Percentiles rank a stretch among this genome's conserved stretches.
Conservation (phyloP, 805 yeast genomes). For the Kazachstania africana region DNA sequence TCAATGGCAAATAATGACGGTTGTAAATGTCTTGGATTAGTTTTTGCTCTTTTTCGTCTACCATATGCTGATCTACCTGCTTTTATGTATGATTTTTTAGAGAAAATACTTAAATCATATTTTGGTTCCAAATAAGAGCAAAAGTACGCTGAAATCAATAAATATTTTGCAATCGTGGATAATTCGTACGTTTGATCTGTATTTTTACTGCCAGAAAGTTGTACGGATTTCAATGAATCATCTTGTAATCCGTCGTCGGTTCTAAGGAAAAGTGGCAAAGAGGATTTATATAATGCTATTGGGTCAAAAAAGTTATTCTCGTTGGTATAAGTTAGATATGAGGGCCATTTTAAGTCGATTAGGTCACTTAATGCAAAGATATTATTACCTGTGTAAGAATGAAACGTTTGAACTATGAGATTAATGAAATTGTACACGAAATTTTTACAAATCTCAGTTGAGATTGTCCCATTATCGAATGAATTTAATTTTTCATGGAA, state of each 20-base stretch:
- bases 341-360: slow-evolving; percentile 23
- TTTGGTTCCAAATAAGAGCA: slow-evolving; percentile 69
- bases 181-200: slow-evolving; percentile 31
- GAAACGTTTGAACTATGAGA: slow-evolving; percentile 22
- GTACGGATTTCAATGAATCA: slow-evolving; percentile 5
- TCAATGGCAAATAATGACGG: slow-evolving; percentile 70
- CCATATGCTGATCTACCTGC: slow-evolving; percentile 33
- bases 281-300: slow-evolving; percentile 21
- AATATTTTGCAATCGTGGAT: slow-evolving; percentile 50
- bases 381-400: slow-evolving; percentile 25
- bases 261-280: slow-evolving; percentile 18
- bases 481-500: slow-evolving; percentile 5
- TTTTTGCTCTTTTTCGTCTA: slow-evolving; percentile 33
- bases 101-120: slow-evolving; percentile 58
- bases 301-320: slow-evolving; percentile 15
- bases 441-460: slow-evolving; percentile 5
- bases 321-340: slow-evolving; percentile 12
- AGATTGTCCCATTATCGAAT: slow-evolving; percentile 5
- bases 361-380: slow-evolving; percentile 17
- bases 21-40: slow-evolving; percentile 52
- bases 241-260: slow-evolving; percentile 25
- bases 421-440: slow-evolving; percentile 18
- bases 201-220: slow-evolving; percentile 1
- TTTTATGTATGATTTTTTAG: slow-evolving; percentile 37
- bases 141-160: slow-evolving; percentile 71